A percentile compares a stretch with the other conserved stretches of the same genome.
Evolutionary conservation across 345 rosid species (phyloP).

Genomic region (Gossypium turneri): DNA sequence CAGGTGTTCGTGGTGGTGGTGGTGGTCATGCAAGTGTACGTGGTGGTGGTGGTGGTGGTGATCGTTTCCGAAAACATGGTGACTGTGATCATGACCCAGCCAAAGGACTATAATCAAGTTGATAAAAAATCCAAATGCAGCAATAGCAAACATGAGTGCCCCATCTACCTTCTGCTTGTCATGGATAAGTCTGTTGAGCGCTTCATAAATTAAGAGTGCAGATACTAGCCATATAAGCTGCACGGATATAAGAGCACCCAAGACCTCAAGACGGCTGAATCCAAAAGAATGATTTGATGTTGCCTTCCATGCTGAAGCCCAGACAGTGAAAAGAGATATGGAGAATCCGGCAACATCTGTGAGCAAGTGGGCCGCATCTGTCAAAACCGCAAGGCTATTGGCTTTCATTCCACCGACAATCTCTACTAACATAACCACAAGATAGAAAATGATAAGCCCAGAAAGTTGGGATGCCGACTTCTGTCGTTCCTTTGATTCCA

Average conservation of each 20-base stretch:
- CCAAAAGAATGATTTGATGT: conserved; percentile 63
- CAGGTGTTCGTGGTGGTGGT: conserved; percentile 21
- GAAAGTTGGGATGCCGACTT: conserved; percentile 48
- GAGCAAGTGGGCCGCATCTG: conserved; percentile 88
- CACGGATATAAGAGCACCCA: conserved; percentile 76
- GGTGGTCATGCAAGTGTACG: conserved; percentile 12
- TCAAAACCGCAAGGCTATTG: conserved; percentile 73
- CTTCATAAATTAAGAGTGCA: conserved; percentile 57
- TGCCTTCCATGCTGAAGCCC: conserved; percentile 88
- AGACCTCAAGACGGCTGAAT: conserved; percentile 62
- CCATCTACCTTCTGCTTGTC: conserved; percentile 50
- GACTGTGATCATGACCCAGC: conserved; percentile 70
- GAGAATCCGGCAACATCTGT: conserved; percentile 66
- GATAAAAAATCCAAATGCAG: conserved; percentile 67
- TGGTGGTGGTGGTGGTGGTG: conserved; percentile 24
- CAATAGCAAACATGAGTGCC: conserved; percentile 62
- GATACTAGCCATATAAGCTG: conserved; percentile 83
- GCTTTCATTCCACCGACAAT: conserved; percentile 74
- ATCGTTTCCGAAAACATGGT: conserved; percentile 26
- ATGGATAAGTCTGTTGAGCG: conserved; percentile 52
- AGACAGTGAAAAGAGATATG: conserved; percentile 61
- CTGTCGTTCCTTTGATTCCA: conserved; percentile 44
- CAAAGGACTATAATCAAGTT: conserved; percentile 65
- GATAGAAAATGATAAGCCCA: conserved; percentile 44
- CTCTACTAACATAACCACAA: conserved; percentile 58